These are phyloP conservation scores for Talaromyces sp. DNA, from an alignment of 2,329 filamentous ascomycete genomes.

Conservation along the genomic window DNA sequence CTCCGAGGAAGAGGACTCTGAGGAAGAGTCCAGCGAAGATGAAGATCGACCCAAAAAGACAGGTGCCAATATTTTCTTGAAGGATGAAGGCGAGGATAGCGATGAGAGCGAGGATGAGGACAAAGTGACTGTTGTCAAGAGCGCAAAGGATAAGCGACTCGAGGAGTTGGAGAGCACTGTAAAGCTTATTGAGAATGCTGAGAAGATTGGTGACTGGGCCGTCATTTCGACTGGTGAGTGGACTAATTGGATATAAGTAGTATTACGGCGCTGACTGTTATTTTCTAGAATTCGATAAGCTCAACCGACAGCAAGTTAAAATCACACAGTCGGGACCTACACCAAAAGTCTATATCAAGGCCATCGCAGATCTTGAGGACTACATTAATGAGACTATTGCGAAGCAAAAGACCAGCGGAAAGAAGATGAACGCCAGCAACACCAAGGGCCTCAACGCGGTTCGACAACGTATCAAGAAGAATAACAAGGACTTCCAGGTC, in stretches of 20 bases:
- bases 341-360: constrained; percentile 90
- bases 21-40: constrained; percentile 49
- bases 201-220: constrained; percentile 97
- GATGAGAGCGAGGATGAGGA: constrained; percentile 85
- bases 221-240: constrained; percentile 79
- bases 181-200: constrained; percentile 87
- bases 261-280: not conserved
- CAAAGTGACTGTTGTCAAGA: constrained; percentile 82
- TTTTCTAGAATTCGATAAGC: constrained; percentile 79
- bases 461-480: constrained; percentile 98
- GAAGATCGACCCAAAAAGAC: constrained; percentile 59
- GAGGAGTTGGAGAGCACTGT: constrained; percentile 91
- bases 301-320: constrained; percentile 81
- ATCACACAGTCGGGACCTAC: constrained; percentile 71
- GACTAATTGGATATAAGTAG: not conserved
- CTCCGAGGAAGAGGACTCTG: constrained; percentile 53
- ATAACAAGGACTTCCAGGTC: constrained; percentile 87
- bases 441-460: constrained; percentile 92
- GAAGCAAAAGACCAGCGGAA: constrained; percentile 92
- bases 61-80: constrained; percentile 82
- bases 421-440: constrained; percentile 98
- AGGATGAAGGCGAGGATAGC: constrained; percentile 65
- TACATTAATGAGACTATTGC: constrained; percentile 88
- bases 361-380: constrained; percentile 89
- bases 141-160: constrained; percentile 93